phyloP scores from a whole-genome alignment of 179 eudicot genomes.

The Gypsophila paniculata region DNA sequence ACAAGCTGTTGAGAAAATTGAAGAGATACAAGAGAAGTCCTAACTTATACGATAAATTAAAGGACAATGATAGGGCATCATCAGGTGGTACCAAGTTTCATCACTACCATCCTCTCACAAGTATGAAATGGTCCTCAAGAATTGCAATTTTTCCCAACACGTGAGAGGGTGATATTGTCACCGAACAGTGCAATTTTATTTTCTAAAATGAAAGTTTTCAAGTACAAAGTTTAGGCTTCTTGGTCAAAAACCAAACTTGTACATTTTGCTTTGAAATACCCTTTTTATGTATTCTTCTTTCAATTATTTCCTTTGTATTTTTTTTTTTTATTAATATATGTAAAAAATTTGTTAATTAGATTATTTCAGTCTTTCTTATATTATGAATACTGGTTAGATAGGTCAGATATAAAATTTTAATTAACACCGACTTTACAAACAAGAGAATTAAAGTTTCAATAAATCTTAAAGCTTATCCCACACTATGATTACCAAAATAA shows the following conservation, averaged over 20 bases:
- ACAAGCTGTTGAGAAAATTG: constrained; percentile 35
- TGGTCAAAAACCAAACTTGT: constrained; percentile 14
- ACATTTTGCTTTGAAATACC: neutral
- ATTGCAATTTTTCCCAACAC: too few relatives aligned
- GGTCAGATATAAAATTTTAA: neutral
- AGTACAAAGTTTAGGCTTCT: constrained; percentile 11
- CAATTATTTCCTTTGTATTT: neutral
- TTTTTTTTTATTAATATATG: too few relatives aligned
- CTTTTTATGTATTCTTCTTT: constrained; percentile 11
- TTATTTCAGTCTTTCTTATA: neutral
- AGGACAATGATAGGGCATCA: neutral
- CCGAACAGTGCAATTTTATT: too few relatives aligned
- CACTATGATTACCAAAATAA: too few relatives aligned
- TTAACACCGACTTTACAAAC: too few relatives aligned
- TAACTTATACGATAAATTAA: constrained; percentile 20
- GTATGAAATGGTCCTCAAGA: too few relatives aligned
- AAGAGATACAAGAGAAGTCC: constrained; percentile 30
- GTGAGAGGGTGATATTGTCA: too few relatives aligned
- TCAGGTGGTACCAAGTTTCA: too few relatives aligned
- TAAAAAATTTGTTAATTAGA: neutral
- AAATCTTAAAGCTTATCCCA: neutral
- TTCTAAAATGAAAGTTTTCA: neutral
- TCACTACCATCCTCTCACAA: too few relatives aligned
- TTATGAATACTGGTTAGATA: neutral
- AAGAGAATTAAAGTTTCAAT: neutral